Conservation (phyloP, 1,139 yeast genomes). For the Yamadazyma jaroonii region DNA sequence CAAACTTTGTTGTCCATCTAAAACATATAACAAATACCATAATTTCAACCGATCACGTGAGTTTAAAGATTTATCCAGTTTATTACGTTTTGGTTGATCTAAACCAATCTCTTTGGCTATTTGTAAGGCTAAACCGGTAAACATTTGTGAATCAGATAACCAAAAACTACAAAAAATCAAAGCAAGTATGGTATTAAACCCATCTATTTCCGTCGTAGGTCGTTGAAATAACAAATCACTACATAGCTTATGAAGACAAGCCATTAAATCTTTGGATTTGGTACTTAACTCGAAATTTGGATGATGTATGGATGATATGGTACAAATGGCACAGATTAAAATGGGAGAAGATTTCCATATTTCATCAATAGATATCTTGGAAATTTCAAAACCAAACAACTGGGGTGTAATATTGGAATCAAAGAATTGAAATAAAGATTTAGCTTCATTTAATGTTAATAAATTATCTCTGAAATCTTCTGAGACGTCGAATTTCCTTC, state of each 20-base stretch:
- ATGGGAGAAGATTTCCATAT: constrained; percentile 61
- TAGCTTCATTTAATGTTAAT: constrained; percentile 44
- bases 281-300: constrained; percentile 31
- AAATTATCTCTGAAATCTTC: constrained; percentile 37
- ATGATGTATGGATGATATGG: constrained; percentile 65
- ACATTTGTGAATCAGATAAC: constrained; percentile 64
- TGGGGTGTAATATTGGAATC: constrained; percentile 60
- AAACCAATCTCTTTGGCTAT: constrained; percentile 57
- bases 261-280: constrained; percentile 38
- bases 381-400: constrained; percentile 62
- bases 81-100: constrained; percentile 28
- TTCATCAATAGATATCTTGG: constrained; percentile 46
- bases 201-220: constrained; percentile 46
- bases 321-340: constrained; percentile 58
- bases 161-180: constrained; percentile 67
- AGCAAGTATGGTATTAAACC: constrained; percentile 60
- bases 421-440: constrained; percentile 49
- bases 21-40: constrained; percentile 66
- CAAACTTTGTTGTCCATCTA: constrained; percentile 70
- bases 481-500: constrained; percentile 11
- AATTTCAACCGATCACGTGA: constrained; percentile 51
- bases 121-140: constrained; percentile 66
- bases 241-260: constrained; percentile 45
- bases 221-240: constrained; percentile 41
- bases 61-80: constrained; percentile 17